Evolutionary conservation across 176 grass and related monocot species (phyloP).

Genomic region (Oryza nivara): DNA sequence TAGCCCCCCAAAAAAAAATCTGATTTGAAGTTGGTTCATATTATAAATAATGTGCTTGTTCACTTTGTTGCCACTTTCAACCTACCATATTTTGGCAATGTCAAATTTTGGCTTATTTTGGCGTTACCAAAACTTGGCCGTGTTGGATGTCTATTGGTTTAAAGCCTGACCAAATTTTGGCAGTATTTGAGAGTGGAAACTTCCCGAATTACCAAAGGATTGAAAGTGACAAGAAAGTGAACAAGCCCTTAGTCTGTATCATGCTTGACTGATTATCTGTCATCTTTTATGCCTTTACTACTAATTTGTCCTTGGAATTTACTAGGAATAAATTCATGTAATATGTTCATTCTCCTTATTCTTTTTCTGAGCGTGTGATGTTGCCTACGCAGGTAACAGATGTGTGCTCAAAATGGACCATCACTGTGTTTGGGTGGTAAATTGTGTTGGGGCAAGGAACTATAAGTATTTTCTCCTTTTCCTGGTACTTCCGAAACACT

Average conservation of each 20-base stretch:
- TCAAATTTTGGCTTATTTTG: too few relatives aligned
- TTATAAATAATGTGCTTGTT: not conserved
- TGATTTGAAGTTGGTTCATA: not conserved
- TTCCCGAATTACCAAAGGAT: too few relatives aligned
- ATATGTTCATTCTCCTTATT: not conserved
- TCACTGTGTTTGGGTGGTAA: constrained; percentile 95
- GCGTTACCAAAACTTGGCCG: too few relatives aligned
- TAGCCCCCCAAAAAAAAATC: not conserved
- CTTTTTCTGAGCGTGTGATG: constrained; percentile 11
- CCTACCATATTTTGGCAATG: too few relatives aligned
- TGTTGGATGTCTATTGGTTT: too few relatives aligned
- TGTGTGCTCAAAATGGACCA: constrained; percentile 99
- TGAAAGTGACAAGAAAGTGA: too few relatives aligned
- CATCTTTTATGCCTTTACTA: not conserved
- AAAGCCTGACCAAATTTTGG: too few relatives aligned
- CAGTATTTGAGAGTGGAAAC: too few relatives aligned
- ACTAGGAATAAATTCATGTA: constrained; percentile 1
- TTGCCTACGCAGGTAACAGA: constrained; percentile 71
- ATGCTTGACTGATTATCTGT: constrained; percentile 1
- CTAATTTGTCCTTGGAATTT: not conserved
- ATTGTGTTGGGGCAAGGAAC: constrained; percentile 84
- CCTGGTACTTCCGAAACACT: constrained; percentile 58
- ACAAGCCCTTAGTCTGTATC: not conserved
- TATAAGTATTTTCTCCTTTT: constrained; percentile 98
- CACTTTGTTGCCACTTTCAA: too few relatives aligned